phyloP scores from a whole-genome alignment of 306 rosid species.

The Geum urbanum region DNA sequence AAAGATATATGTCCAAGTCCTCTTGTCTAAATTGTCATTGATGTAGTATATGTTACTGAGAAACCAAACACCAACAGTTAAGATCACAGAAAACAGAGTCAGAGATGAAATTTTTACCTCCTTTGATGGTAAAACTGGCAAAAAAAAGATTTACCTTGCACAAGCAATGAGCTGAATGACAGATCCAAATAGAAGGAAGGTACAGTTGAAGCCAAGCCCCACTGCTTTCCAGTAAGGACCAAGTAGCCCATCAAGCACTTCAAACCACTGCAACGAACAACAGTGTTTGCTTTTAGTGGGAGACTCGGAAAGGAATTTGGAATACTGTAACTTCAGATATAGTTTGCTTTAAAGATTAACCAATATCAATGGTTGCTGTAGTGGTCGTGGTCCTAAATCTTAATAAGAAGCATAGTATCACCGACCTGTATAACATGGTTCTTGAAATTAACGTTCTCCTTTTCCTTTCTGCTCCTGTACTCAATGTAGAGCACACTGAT shows the following conservation, averaged over 20 bases:
- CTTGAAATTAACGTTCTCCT: conserved; percentile 83
- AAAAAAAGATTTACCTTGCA: conserved; percentile 59
- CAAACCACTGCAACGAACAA: conserved; percentile 77
- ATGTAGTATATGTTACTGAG: conserved; percentile 89
- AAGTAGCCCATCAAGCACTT: conserved; percentile 89
- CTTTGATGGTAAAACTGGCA: neutral
- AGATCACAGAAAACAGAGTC: conserved; percentile 12
- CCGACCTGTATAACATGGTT: conserved; percentile 96
- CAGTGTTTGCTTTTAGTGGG: conserved; percentile 19
- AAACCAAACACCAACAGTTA: conserved; percentile 5
- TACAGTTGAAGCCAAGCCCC: conserved; percentile 95
- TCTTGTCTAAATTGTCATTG: conserved; percentile 82
- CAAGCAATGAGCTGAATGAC: conserved; percentile 98
- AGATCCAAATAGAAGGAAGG: conserved; percentile 95
- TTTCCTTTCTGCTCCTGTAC: conserved; percentile 80
- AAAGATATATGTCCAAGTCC: conserved; percentile 96
- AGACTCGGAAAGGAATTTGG: neutral
- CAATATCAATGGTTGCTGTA: conserved; percentile 12
- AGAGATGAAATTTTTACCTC: conserved; percentile 4
- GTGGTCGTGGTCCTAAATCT: neutral
- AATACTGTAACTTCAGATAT: conserved; percentile 2
- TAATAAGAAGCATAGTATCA: neutral
- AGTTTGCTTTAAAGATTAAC: conserved; percentile 14
- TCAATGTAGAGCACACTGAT: conserved; percentile 89
- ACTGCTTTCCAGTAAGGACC: conserved; percentile 92